Conservation (phyloP, 2,329 filamentous ascomycete genomes). For the Fusarium pseudonygamai region DNA sequence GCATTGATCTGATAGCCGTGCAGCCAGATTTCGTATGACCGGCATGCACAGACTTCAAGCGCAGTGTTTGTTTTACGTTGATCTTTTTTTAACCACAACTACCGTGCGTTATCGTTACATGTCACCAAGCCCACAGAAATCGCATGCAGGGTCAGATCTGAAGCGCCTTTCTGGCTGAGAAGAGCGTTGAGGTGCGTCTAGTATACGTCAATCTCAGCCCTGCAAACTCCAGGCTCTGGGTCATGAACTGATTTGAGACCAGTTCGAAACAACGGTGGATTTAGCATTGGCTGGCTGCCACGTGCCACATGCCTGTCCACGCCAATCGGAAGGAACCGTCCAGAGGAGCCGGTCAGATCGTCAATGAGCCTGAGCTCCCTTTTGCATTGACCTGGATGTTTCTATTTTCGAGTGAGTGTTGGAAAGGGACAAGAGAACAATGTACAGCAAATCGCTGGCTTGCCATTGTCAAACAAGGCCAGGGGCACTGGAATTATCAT, state of each 20-base stretch:
- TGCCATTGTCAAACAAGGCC: not conserved
- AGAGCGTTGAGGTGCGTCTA: slow-evolving; percentile 2
- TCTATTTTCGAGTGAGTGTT: not conserved
- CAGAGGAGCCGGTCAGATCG: slow-evolving; percentile 2
- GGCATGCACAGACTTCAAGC: slow-evolving; percentile 19
- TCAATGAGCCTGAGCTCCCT: slow-evolving; percentile 1
- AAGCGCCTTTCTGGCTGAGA: not conserved
- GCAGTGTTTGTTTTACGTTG: slow-evolving; percentile 9
- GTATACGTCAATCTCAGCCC: slow-evolving; percentile 20
- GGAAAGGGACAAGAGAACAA: not conserved
- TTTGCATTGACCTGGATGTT: not conserved
- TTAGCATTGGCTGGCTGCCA: slow-evolving; percentile 37
- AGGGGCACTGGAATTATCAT: not conserved
- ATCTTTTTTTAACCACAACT: not conserved
- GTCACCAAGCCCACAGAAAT: slow-evolving; percentile 13
- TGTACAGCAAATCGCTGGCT: not conserved
- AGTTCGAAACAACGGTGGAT: slow-evolving; percentile 38
- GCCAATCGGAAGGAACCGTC: slow-evolving; percentile 34
- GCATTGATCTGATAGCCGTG: slow-evolving; percentile 1
- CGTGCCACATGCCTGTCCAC: slow-evolving; percentile 34
- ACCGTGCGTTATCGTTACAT: slow-evolving; percentile 2
- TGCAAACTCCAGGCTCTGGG: slow-evolving; percentile 9
- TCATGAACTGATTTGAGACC: slow-evolving; percentile 41
- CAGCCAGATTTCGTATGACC: slow-evolving; percentile 12
- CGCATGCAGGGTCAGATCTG: slow-evolving; percentile 6